Evolutionary conservation across 2,329 filamentous ascomycete genomes (phyloP), one percentile per base, ranked within the genome.

Genomic region (Blumeria hordei): DNA sequence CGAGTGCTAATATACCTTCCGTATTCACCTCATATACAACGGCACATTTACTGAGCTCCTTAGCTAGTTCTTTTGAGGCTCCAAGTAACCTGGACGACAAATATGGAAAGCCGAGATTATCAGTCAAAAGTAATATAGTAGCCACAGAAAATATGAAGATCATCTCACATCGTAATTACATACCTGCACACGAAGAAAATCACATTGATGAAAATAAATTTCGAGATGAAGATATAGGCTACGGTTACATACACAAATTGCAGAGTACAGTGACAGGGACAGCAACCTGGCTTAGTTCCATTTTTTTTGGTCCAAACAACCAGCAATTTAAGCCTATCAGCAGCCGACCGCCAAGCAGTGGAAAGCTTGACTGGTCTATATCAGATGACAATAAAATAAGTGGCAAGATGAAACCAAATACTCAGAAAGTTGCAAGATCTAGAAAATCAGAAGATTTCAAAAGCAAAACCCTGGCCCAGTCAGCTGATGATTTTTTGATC

Each of bases 1-100:
- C 88, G 36, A 94, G 95, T 63, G 78, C 96, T 60, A 87, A 87
- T 0, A 95, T 98, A 55, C 88, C 92, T 1, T 86, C 92, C 0
- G 74, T 96, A 9, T 98, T 98, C 68, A 96, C 92, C 0, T 93
- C 90, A 0, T 80, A 92, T 62, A 96, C 88, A 0, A 96, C 90
- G 0, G 92, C 92, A 0, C 90, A 95, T 66, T 73, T 98, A 12
- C 74, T 98, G 14, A 94, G 88, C 1, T 88, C 88, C 7, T 74
- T 96, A 58, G 81, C 92, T 56, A 85, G 88, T 54, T 75, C 78
- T 0, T 80, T 81, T 50, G 76, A 74, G 60, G 77, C 77, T 55
- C 72, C 79, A 50, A 76, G 80, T 59, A 74, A 80, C 57, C 71
- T 73, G 7, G 68, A 78, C 16, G 71, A 79, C 56, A 77, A 79